Evolutionary conservation across 2,329 filamentous ascomycete genomes (phyloP), one percentile per base, ranked within the genome.

Genomic region (Blastomyces silverae): DNA sequence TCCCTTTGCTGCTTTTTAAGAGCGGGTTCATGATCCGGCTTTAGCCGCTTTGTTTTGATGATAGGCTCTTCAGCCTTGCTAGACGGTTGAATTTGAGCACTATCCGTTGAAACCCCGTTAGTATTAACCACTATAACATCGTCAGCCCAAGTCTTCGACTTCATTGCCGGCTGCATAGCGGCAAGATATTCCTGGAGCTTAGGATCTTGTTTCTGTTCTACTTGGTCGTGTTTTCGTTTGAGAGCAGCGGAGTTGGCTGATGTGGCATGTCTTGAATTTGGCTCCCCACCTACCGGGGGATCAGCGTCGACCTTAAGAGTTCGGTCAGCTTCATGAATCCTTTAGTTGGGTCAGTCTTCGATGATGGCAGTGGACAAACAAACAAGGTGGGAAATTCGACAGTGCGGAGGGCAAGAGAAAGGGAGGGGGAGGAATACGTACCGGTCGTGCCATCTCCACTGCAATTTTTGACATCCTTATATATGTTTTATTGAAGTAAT

Each of bases 401-500:
- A 50, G 11, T 13, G 34, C 15, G 15, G n/a, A 53, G 62, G 56
- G 48, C 65, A 56, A 25, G 4, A 39, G 34, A 69, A 64, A 39
- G 64, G 62, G 61, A 65, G 67, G 67, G 39, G 62, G 17, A 42
- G 64, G 63, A 64, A 62, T 63, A 78, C 84, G 74, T 80, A 95
- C 89, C 66, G 94, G 89, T 75, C 85, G 88, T 64, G 94, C 94
- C 73, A 94, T 80, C 79, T 97, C 92, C 67, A 97, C 94, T 39
- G 84, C 84, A 72, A 99, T 92, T 80, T 89, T 95, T 65, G 92
- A 96, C 90, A 97, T 94, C 71, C 92, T 91, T 72, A 99, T 91
- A 78, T 92, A 99, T 68, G 92, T 89, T 75, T 86, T 91, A 82
- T 99, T 92, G 83, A 97, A 97, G 81, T 96, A 96, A 77, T 90